Conservation (phyloP, 306 rosid genomes). For the Abrus pulchellus region DNA sequence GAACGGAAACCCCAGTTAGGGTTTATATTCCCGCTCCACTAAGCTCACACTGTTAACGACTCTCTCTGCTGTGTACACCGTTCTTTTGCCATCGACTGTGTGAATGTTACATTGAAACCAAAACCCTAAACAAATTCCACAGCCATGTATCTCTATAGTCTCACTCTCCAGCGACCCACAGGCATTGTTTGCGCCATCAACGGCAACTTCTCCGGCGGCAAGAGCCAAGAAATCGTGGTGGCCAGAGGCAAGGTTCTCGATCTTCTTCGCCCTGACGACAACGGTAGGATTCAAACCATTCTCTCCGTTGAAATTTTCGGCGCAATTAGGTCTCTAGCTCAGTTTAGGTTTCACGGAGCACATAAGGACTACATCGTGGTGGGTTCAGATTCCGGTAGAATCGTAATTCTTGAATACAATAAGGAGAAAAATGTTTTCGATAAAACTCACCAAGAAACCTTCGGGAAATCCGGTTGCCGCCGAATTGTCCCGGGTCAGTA, state of each 20-base stretch:
- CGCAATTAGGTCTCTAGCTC: slow-evolving; percentile 83
- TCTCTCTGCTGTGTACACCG: background rate
- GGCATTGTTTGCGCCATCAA: slow-evolving; percentile 92
- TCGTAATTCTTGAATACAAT: slow-evolving; percentile 89
- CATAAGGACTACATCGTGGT: slow-evolving; percentile 89
- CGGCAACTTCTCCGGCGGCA: slow-evolving; percentile 98
- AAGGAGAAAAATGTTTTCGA: slow-evolving; percentile 88
- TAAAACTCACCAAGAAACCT: slow-evolving; percentile 92
- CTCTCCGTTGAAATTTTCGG: slow-evolving; percentile 98
- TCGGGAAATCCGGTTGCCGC: slow-evolving; percentile 94
- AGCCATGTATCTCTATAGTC: slow-evolving; percentile 88
- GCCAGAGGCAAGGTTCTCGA: slow-evolving; percentile 94
- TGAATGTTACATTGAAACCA: background rate
- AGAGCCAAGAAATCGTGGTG: slow-evolving; percentile 87
- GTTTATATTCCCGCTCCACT: background rate
- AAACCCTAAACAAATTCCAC: slow-evolving; percentile 31
- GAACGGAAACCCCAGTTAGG: background rate
- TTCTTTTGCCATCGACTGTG: background rate
- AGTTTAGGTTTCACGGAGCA: slow-evolving; percentile 87
- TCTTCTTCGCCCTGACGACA: slow-evolving; percentile 94
- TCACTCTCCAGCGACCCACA: slow-evolving; percentile 94
- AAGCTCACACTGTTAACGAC: background rate
- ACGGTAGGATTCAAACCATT: slow-evolving; percentile 87
- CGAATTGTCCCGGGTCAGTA: slow-evolving; percentile 93
- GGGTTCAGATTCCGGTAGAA: slow-evolving; percentile 93